Base-by-base conservation (phyloP, 2,329 filamentous ascomycete genomes). In the Colletotrichum orbiculare region DNA sequence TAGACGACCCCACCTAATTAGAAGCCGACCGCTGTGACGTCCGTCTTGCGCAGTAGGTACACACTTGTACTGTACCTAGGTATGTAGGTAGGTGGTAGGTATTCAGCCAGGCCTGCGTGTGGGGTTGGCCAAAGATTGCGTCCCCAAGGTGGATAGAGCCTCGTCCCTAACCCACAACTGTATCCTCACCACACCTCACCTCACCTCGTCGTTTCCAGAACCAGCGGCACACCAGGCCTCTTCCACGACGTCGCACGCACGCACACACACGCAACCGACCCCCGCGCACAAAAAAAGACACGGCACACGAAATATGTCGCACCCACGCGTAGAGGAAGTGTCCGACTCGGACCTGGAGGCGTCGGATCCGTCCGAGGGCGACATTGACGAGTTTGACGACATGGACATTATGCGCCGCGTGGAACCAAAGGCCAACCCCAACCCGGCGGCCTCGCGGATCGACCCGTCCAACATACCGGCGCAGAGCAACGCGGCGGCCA, bases 271-370 rank as follows among this genome's bases (percentile, higher is more conserved):
- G 17, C n/a, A 54, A 8, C 37, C 33, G 55, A 50, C 35, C 4
- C 15, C 15, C 9, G 25, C 25, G 47, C 49, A 54, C 54, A 54
- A 45, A 7, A 7, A 11, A 50, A 43, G 48, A 15, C n/a, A 33
- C 13, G 43, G 25, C 25, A 25, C 25, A 25, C 25, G 25, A 25
- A 43, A 52, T 37, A 96, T 96, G 93, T 92, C 93, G 48, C 90
- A 96, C 82, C 89, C 94, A 66, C 90, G 91, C 67, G 90, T 98
- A 78, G 96, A 99, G 85, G 96, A 98, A 79, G 90, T 97, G 68
- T 93, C 90, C 66, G 93, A 96, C 83, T 89, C 86, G 77, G 91
- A 93, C 79, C 84, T 85, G 70, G 89, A 87, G 65, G 57, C 47
- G 70, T 93, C 91, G 12, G 95, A 98, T 81, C 93, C 95, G 57